These are phyloP conservation scores for Monosporascus sp. DNA, from an alignment of 2,329 filamentous ascomycete genomes.

Conservation along the genomic window DNA sequence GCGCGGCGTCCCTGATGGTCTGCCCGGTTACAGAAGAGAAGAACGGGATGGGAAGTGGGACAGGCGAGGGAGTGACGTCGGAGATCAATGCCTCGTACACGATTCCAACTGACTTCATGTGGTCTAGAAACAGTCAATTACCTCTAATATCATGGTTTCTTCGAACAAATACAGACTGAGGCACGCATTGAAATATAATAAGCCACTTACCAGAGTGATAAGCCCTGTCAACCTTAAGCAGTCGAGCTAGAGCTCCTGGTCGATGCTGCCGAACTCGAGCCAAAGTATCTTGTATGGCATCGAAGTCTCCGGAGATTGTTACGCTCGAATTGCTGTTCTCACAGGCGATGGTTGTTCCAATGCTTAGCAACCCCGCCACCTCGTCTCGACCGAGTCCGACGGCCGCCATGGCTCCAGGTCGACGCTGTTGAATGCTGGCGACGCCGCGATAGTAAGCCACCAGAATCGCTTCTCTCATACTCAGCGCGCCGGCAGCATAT, in stretches of 20 bases:
- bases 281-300: conserved; percentile 1
- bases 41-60: not conserved
- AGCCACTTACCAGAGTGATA: conserved; percentile 25
- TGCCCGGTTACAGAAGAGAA: not conserved
- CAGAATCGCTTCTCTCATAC: conserved; percentile 32
- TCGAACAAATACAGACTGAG: too few species aligned
- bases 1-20: not conserved
- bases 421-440: conserved; percentile 8
- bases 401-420: conserved; percentile 27
- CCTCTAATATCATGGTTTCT: too few species aligned
- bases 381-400: conserved; percentile 23
- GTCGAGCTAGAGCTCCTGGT: conserved; percentile 11
- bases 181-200: too few species aligned
- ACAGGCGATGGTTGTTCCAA: conserved; percentile 15
- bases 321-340: conserved; percentile 19
- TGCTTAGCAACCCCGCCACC: conserved; percentile 10
- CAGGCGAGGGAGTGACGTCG: conserved; percentile 1
- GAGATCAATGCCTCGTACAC: conserved; percentile 4
- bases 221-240: conserved; percentile 24
- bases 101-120: conserved; percentile 15
- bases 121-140: too few species aligned
- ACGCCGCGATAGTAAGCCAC: conserved; percentile 38
- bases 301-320: conserved; percentile 17
- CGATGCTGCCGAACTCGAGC: conserved; percentile 9
- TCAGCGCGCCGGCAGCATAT: conserved; percentile 34